Conservation (phyloP, 345 rosid species). For the Camelina neglecta region DNA sequence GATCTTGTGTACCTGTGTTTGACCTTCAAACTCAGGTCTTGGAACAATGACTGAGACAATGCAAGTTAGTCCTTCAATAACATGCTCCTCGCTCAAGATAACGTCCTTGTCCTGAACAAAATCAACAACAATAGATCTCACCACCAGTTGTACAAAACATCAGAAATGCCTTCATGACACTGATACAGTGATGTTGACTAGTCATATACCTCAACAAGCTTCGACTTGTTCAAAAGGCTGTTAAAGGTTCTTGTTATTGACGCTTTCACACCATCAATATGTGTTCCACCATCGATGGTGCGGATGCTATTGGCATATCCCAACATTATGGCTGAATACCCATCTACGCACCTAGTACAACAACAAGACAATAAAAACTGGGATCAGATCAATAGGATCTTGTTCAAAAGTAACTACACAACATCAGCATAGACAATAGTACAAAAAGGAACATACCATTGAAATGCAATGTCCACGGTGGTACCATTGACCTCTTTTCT, state of each 20-base stretch:
- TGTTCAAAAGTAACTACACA: conserved; percentile 21
- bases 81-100: conserved; percentile 77
- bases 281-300: conserved; percentile 93
- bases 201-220: conserved; percentile 57
- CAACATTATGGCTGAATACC: conserved; percentile 80
- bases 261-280: conserved; percentile 87
- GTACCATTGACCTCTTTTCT: conserved; percentile 67
- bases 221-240: conserved; percentile 76
- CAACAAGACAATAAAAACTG: conserved; percentile 33
- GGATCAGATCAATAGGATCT: conserved; percentile 16
- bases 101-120: conserved; percentile 77
- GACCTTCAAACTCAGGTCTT: conserved; percentile 98
- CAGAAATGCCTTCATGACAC: neutral
- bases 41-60: conserved; percentile 84
- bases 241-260: conserved; percentile 91
- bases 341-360: conserved; percentile 80
- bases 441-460: conserved; percentile 62
- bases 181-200: neutral
- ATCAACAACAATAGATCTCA: conserved; percentile 2
- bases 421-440: neutral
- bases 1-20: conserved; percentile 69
- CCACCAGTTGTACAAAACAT: neutral
- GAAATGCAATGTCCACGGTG: conserved; percentile 73
- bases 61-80: conserved; percentile 91
- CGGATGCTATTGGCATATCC: conserved; percentile 94